These are phyloP conservation scores for Wickerhamomyces bisporus DNA, from an alignment of 805 yeast species.

Conservation along the genomic window DNA sequence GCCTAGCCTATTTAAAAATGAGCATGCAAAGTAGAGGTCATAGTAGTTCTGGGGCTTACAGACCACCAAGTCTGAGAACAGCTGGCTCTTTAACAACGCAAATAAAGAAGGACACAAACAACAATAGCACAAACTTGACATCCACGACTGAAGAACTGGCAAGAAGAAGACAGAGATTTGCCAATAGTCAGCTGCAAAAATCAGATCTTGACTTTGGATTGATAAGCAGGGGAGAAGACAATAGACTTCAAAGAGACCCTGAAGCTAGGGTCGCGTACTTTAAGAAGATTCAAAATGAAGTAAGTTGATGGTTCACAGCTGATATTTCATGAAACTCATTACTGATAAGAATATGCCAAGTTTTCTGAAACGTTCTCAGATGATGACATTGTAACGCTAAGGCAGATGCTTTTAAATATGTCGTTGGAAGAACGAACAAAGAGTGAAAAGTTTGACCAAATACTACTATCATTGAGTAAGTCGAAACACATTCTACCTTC, in stretches of 20 bases:
- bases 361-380: constrained; percentile 2
- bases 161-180: constrained; percentile 31
- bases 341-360: not conserved
- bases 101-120: not conserved
- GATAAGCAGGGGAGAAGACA: constrained; percentile 57
- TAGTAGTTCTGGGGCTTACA: not conserved
- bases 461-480: constrained; percentile 31
- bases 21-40: not conserved
- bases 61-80: constrained; percentile 1
- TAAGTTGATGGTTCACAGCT: too few relatives aligned
- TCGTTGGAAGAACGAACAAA: constrained; percentile 2
- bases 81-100: too few relatives aligned
- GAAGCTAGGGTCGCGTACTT: constrained; percentile 38
- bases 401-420: not conserved
- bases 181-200: constrained; percentile 16
- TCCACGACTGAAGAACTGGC: constrained; percentile 11
- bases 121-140: constrained; percentile 1
- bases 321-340: not conserved
- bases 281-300: constrained; percentile 29
- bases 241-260: constrained; percentile 39
- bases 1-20: not conserved
- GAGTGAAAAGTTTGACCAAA: constrained; percentile 20
- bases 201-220: constrained; percentile 40
- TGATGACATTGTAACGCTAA: not conserved
- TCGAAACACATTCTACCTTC: too few relatives aligned